A percentile compares a stretch with the other conserved stretches of the same genome.
phyloP scores from a whole-genome alignment of 1,284 basidiomycete species.

The Afroboletus lepidellus region DNA sequence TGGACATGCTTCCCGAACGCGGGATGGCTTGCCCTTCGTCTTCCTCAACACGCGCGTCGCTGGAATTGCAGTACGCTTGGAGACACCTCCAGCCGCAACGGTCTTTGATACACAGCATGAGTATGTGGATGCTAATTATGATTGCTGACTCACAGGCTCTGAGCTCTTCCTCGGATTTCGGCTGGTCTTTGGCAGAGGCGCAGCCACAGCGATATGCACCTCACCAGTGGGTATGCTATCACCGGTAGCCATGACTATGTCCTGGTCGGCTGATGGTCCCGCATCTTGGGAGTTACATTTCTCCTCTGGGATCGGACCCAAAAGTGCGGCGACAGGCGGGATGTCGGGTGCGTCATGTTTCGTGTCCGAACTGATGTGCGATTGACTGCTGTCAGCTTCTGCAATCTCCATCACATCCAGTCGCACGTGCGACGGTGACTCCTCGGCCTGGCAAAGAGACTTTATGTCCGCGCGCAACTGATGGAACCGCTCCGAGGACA shows the following conservation, averaged over 20 bases:
- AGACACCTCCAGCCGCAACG: conserved; percentile 9
- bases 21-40: conserved; percentile 18
- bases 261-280: not conserved
- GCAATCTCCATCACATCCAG: not conserved
- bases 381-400: not conserved
- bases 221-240: conserved; percentile 3
- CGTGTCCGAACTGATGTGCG: not conserved
- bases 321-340: conserved; percentile 11
- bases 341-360: not conserved
- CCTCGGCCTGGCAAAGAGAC: conserved; percentile 11
- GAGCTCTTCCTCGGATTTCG: conserved; percentile 31
- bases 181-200: conserved; percentile 8
- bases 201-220: not conserved
- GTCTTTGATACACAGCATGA: conserved; percentile 23
- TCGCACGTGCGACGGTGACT: conserved; percentile 2
- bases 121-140: conserved; percentile 9
- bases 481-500: conserved; percentile 32
- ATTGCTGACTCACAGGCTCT: conserved; percentile 24
- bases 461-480: conserved; percentile 20
- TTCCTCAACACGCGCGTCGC: conserved; percentile 22
- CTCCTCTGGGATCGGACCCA: conserved; percentile 12
- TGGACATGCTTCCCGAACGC: conserved; percentile 15
- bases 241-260: conserved; percentile 2
- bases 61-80: conserved; percentile 16
- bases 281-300: not conserved